Percentiles rank a stretch among this genome's conserved stretches.
Conservation (phyloP, 139 green algal genomes). For the Micractinium sp. region DNA sequence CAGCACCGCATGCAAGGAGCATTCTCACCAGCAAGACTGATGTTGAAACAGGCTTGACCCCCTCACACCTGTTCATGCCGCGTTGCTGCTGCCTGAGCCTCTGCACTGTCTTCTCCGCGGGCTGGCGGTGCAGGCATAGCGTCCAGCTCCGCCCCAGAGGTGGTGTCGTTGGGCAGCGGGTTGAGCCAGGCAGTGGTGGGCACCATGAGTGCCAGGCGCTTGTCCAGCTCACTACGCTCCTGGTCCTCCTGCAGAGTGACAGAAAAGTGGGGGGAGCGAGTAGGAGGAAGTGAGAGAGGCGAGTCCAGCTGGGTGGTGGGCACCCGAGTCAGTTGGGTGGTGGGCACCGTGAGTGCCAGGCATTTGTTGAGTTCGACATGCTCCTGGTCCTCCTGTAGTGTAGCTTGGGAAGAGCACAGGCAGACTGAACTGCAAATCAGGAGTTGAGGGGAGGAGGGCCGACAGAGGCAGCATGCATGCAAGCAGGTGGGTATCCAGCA, state of each 20-base stretch:
- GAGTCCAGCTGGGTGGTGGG: neutral
- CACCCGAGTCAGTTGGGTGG: neutral
- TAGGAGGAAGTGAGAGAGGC: no score
- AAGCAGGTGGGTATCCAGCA: no score
- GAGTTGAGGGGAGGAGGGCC: no score
- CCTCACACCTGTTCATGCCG: neutral
- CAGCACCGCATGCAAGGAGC: neutral
- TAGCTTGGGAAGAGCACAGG: neutral
- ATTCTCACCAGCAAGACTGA: neutral
- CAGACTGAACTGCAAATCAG: no score
- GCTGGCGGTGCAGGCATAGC: neutral
- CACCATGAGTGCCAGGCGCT: slow-evolving; percentile 25
- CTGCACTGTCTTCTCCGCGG: neutral
- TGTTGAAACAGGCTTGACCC: no score
- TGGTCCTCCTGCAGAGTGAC: slow-evolving; percentile 35
- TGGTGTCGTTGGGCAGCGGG: slow-evolving; percentile 24
- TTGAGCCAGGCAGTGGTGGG: slow-evolving; percentile 26
- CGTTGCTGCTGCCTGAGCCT: neutral
- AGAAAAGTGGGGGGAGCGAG: neutral
- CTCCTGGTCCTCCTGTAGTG: slow-evolving; percentile 39
- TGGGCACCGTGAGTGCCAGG: slow-evolving; percentile 23
- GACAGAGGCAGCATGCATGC: no score
- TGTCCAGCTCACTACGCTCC: neutral
- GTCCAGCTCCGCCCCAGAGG: neutral
- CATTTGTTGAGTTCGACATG: neutral